These are phyloP conservation scores for Wickerhamiella occidentalis DNA, from an alignment of 805 yeast genomes.

Conservation along the genomic window DNA sequence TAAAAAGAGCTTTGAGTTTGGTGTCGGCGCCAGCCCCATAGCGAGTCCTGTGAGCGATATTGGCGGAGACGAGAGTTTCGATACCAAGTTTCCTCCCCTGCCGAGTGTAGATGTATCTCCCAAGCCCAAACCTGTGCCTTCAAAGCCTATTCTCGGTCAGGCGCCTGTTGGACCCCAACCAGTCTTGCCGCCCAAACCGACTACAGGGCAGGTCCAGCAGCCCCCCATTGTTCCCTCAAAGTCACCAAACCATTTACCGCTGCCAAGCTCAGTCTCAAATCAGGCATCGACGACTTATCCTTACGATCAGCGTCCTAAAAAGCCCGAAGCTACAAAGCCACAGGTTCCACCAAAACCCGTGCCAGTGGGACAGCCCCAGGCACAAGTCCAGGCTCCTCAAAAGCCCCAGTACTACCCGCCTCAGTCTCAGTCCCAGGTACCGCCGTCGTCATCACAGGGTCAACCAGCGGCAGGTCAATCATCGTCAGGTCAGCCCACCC, in stretches of 20 bases:
- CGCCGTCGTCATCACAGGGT: not conserved
- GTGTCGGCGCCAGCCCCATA: not conserved
- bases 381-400: not conserved
- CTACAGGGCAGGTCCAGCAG: no score
- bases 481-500: conserved; percentile 6
- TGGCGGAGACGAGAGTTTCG: conserved; percentile 14
- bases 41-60: conserved; percentile 1
- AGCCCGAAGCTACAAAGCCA: not conserved
- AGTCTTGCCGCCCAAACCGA: not conserved
- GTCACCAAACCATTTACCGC: not conserved
- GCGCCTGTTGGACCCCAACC: conserved; percentile 4
- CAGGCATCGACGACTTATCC: not conserved
- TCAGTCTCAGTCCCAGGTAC: not conserved
- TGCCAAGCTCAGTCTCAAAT: not conserved
- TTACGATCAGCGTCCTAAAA: not conserved
- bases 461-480: not conserved
- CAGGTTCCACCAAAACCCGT: not conserved
- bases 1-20: not conserved
- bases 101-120: not conserved
- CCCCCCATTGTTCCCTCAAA: not conserved
- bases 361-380: not conserved
- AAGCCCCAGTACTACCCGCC: not conserved
- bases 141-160: not conserved
- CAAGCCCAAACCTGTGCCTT: not conserved
- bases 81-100: conserved; percentile 15